Percentiles rank a stretch among this genome's conserved stretches.
phyloP scores from a whole-genome alignment of 2,329 filamentous ascomycete genomes.

The Dendrostoma leiphaemia region DNA sequence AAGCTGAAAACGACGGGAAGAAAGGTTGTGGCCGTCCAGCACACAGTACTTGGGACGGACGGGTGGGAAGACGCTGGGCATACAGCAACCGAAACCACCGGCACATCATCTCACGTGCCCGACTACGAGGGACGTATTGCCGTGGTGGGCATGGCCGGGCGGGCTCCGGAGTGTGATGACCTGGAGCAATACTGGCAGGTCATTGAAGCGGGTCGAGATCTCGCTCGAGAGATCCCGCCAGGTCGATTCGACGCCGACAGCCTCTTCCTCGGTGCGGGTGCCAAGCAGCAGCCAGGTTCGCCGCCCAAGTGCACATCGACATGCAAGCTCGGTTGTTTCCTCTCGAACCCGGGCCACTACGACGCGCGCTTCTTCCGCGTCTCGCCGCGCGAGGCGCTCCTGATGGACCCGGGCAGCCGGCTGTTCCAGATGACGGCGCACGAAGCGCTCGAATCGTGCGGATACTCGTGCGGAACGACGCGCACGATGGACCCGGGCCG shows the following conservation, averaged over 20 bases:
- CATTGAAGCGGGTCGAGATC: too few species aligned
- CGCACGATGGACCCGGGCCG: background rate
- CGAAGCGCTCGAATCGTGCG: background rate
- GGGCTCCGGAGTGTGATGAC: background rate
- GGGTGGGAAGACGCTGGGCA: too few species aligned
- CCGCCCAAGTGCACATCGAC: background rate
- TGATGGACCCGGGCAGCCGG: background rate
- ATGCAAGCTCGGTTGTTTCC: background rate
- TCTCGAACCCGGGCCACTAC: background rate
- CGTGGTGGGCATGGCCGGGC: too few species aligned
- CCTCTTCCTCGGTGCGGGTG: background rate
- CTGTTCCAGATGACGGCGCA: background rate
- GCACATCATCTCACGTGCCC: too few species aligned
- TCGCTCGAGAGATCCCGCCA: background rate
- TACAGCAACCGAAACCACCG: too few species aligned
- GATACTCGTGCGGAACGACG: background rate
- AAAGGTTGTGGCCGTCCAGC: too few species aligned
- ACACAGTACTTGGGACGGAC: too few species aligned
- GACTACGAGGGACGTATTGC: too few species aligned
- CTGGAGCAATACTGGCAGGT: background rate
- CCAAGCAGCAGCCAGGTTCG: too few species aligned
- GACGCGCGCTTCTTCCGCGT: background rate
- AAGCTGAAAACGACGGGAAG: too few species aligned
- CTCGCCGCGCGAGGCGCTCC: background rate
- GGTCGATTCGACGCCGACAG: background rate